phyloP scores from a whole-genome alignment of 2,329 filamentous ascomycete species.

The Trichothecium sympodiale region DNA sequence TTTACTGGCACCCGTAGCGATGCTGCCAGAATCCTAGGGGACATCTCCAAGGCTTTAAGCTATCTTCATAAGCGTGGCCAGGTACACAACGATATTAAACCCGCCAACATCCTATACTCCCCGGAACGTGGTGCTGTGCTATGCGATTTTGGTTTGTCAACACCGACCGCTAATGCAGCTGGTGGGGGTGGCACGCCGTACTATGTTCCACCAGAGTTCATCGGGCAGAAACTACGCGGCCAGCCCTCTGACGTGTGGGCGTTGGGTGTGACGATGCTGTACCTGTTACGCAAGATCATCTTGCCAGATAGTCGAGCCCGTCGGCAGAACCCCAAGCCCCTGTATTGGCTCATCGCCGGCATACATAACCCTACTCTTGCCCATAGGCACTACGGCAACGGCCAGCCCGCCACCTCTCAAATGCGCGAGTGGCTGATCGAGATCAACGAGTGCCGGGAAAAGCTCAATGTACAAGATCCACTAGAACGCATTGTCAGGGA shows the following conservation, averaged over 20 bases:
- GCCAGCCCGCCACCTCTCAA: constrained; percentile 31
- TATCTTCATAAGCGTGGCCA: constrained; percentile 43
- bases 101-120: constrained; percentile 50
- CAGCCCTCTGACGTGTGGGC: constrained; percentile 48
- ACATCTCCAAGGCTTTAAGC: constrained; percentile 41
- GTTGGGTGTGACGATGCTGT: constrained; percentile 49
- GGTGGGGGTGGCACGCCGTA: constrained; percentile 48
- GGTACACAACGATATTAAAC: constrained; percentile 54
- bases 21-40: constrained; percentile 39
- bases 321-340: constrained; percentile 33
- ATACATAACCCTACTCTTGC: constrained; percentile 30
- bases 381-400: constrained; percentile 23
- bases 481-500: constrained; percentile 40
- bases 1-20: constrained; percentile 40
- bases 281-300: constrained; percentile 42
- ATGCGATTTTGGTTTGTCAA: constrained; percentile 49
- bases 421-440: constrained; percentile 48
- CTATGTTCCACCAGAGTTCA: constrained; percentile 51
- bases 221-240: constrained; percentile 41
- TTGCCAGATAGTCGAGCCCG: constrained; percentile 42
- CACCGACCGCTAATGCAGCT: constrained; percentile 30
- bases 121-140: constrained; percentile 46
- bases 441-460: constrained; percentile 35
- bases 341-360: constrained; percentile 49
- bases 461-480: constrained; percentile 32